These are phyloP conservation scores for Ajuga chamaepitys DNA, from an alignment of 257 asterid species.

Conservation along the genomic window DNA sequence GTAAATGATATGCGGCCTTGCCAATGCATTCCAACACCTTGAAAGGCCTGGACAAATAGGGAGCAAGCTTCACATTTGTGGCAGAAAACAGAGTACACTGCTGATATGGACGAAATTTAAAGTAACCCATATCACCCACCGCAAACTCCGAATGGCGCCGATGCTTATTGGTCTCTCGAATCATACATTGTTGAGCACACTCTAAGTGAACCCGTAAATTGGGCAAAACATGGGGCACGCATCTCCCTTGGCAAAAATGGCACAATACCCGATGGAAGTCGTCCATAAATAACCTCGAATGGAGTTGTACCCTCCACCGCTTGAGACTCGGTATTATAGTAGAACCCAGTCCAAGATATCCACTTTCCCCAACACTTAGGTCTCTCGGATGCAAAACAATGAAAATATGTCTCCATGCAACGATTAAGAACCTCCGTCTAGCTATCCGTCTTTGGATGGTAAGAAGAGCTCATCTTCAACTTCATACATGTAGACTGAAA, in stretches of 20 bases:
- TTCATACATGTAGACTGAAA: background rate
- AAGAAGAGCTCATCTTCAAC: background rate
- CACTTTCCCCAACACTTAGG: background rate
- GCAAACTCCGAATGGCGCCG: background rate
- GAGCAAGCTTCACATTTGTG: background rate
- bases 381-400: background rate
- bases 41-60: background rate
- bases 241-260: background rate
- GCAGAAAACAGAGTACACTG: background rate
- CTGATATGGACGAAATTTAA: background rate
- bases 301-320: background rate
- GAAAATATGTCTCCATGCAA: background rate
- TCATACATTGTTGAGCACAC: background rate
- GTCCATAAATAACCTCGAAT: background rate
- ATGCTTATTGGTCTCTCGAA: background rate
- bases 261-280: background rate
- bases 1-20: background rate
- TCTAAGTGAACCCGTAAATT: background rate
- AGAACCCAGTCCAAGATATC: background rate
- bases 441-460: background rate
- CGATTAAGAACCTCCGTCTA: background rate
- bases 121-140: background rate
- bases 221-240: background rate
- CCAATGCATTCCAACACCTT: background rate
- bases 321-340: background rate